Conservation (phyloP, 148 eudicot species). For the Cornus florida region DNA sequence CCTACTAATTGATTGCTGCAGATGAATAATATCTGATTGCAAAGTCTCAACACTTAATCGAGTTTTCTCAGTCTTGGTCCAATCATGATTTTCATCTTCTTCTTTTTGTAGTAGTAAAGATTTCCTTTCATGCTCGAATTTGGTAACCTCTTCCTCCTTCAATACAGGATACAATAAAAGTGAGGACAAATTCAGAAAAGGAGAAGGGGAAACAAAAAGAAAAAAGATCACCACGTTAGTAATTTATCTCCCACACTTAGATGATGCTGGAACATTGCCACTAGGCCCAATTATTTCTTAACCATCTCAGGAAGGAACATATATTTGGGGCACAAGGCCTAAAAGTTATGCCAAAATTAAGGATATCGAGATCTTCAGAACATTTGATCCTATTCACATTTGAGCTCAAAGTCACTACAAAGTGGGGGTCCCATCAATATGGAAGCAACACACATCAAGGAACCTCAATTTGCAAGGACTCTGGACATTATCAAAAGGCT, state of each 20-base stretch:
- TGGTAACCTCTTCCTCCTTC: slow-evolving; percentile 68
- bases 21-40: slow-evolving; percentile 49
- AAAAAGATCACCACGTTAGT: neutral
- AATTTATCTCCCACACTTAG: neutral
- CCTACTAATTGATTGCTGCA: slow-evolving; percentile 50
- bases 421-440: neutral
- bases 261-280: neutral
- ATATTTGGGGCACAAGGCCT: slow-evolving; percentile 5
- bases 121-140: slow-evolving; percentile 55
- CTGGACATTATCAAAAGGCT: neutral
- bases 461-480: neutral
- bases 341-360: neutral
- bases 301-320: neutral
- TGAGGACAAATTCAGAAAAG: neutral
- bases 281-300: neutral
- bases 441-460: neutral
- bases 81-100: slow-evolving; percentile 55
- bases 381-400: slow-evolving; percentile 2
- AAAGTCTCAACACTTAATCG: slow-evolving; percentile 45
- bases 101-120: slow-evolving; percentile 48
- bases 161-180: slow-evolving; percentile 7
- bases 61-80: slow-evolving; percentile 58
- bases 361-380: neutral
- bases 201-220: neutral
- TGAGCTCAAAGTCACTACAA: neutral